These are phyloP conservation scores for Nidularia sp. DNA, from an alignment of 768 basidiomycete genomes.

Conservation along the genomic window DNA sequence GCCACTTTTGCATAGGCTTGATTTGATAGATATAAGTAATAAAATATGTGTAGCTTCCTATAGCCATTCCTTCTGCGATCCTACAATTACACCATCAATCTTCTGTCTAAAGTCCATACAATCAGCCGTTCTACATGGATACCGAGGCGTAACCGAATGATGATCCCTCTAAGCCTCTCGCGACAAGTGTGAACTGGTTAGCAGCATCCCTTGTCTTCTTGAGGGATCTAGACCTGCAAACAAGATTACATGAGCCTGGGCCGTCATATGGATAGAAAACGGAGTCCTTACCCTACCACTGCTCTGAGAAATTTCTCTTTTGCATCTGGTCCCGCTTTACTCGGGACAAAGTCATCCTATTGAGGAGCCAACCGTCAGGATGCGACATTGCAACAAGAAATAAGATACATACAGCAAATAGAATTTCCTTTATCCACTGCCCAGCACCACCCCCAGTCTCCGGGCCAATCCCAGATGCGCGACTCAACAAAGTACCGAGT, in stretches of 20 bases:
- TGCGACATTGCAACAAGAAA: background rate
- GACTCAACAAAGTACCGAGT: constrained; percentile 59
- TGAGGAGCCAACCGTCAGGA: background rate
- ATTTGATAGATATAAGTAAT: too few relatives aligned
- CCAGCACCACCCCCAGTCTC: constrained; percentile 30
- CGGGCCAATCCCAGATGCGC: constrained; percentile 29
- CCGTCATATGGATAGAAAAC: background rate
- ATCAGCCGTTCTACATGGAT: constrained; percentile 35
- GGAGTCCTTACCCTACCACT: constrained; percentile 51
- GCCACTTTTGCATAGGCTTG: too few relatives aligned
- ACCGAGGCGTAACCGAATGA: constrained; percentile 81
- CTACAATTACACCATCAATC: too few relatives aligned
- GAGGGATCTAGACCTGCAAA: constrained; percentile 59
- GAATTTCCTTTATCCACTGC: constrained; percentile 70
- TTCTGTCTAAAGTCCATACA: too few relatives aligned
- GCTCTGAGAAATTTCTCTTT: constrained; percentile 78
- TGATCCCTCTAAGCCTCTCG: constrained; percentile 80
- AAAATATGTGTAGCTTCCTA: too few relatives aligned
- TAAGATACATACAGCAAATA: constrained; percentile 51
- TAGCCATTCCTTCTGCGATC: too few relatives aligned
- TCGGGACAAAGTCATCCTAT: constrained; percentile 71
- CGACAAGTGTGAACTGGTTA: constrained; percentile 82
- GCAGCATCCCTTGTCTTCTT: constrained; percentile 79
- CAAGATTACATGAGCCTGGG: background rate
- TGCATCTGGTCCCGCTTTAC: constrained; percentile 67